Percentiles rank a stretch among this genome's conserved stretches.
Conservation (phyloP, 2,329 filamentous ascomycete species). For the Cladosporium sp. region DNA sequence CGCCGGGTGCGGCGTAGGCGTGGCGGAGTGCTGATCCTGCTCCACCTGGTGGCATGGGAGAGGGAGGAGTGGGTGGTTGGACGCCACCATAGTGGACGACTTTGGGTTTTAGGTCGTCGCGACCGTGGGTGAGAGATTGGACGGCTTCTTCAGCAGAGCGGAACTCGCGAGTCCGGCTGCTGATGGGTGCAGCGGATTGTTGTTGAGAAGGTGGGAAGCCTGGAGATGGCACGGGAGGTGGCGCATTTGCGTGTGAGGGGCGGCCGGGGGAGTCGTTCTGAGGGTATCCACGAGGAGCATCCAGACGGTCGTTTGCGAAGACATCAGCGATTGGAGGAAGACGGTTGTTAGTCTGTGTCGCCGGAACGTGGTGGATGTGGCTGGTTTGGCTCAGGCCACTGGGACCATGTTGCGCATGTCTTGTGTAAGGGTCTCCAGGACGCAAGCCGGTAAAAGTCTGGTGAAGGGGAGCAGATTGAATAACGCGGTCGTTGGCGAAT, state of each 20-base stretch:
- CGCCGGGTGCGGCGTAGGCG: conserved; percentile 17
- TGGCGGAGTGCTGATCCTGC: conserved; percentile 2
- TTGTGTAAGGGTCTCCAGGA: conserved; percentile 50
- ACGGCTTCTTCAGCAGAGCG: conserved; percentile 95
- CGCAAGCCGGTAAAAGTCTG: conserved; percentile 93
- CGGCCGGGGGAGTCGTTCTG: conserved; percentile 61
- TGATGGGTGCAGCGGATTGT: conserved; percentile 44
- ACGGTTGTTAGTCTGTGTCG: conserved; percentile 84
- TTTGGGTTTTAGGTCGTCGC: conserved; percentile 86
- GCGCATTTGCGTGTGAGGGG: conserved; percentile 59
- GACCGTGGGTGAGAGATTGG: conserved; percentile 82
- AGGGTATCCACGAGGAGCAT: conserved; percentile 30
- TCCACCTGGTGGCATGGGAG: conserved; percentile 55
- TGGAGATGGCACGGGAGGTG: conserved; percentile 72
- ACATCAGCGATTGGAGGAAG: conserved; percentile 93
- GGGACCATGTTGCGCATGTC: conserved; percentile 64
- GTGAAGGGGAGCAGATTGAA: conserved; percentile 91
- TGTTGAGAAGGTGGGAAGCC: conserved; percentile 58
- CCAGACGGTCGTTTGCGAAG: conserved; percentile 73
- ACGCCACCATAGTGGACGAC: conserved; percentile 94
- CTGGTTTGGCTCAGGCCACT: conserved; percentile 79
- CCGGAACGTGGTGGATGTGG: conserved; percentile 86
- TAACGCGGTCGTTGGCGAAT: conserved; percentile 90
- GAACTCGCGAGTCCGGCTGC: conserved; percentile 71
- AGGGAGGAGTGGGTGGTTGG: conserved; percentile 88